Percentiles rank a stretch among this genome's conserved stretches.
Conservation (phyloP, 257 asterid species). For the Petrea volubilis region DNA sequence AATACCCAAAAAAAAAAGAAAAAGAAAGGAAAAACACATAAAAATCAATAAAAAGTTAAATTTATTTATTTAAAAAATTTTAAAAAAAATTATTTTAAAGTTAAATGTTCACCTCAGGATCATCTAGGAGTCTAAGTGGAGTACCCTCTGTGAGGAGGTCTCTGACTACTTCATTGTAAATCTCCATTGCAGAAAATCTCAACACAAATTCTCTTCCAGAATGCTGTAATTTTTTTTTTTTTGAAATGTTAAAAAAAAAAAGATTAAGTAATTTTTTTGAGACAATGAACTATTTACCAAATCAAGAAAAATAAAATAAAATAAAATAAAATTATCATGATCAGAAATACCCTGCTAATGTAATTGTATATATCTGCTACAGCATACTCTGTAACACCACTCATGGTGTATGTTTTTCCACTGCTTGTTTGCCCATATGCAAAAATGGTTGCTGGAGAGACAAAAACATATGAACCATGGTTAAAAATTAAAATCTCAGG, state of each 20-base stretch:
- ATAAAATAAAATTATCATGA: not conserved
- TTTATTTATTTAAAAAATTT: not conserved
- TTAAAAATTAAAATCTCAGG: too few species aligned
- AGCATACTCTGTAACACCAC: conserved; percentile 47
- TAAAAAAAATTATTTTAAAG: not conserved
- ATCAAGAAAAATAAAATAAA: not conserved
- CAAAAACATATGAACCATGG: not conserved
- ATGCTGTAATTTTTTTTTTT: conserved; percentile 31
- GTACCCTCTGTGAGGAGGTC: conserved; percentile 71
- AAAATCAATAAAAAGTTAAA: not conserved
- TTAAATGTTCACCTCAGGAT: conserved; percentile 68
- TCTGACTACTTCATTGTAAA: conserved; percentile 86
- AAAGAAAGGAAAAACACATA: not conserved
- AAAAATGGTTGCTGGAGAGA: conserved; percentile 66
- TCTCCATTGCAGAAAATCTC: conserved; percentile 95
- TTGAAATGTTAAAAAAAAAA: too few species aligned
- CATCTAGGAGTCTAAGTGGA: conserved; percentile 88
- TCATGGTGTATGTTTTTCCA: conserved; percentile 62
- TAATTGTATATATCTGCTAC: conserved; percentile 50
- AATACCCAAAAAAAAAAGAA: not conserved
- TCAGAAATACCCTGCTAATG: conserved; percentile 34
- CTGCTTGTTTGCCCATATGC: conserved; percentile 69
- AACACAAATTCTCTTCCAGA: conserved; percentile 51
- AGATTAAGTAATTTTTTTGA: too few species aligned
- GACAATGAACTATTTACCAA: not conserved